These are phyloP conservation scores for Podaxis rugospora DNA, from an alignment of 768 basidiomycete genomes.

Conservation along the genomic window DNA sequence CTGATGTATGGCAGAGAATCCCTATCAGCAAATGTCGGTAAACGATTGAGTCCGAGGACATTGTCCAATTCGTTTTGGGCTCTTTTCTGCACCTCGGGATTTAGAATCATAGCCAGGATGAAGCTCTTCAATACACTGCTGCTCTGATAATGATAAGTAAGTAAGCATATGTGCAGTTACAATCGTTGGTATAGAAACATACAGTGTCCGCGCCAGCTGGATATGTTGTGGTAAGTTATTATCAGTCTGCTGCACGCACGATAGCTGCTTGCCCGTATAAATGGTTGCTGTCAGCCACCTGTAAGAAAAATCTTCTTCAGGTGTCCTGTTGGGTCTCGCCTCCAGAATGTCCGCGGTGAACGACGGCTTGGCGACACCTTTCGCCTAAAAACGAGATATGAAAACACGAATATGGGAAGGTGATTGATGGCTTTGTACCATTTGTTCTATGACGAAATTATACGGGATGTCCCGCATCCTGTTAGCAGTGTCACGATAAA, in stretches of 20 bases:
- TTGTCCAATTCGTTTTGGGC: slow-evolving; percentile 22
- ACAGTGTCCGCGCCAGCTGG: slow-evolving; percentile 8
- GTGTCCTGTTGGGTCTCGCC: slow-evolving; percentile 5
- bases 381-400: background rate
- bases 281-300: slow-evolving; percentile 12
- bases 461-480: slow-evolving; percentile 10
- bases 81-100: slow-evolving; percentile 14
- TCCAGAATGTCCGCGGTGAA: slow-evolving; percentile 9
- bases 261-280: slow-evolving; percentile 4
- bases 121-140: slow-evolving; percentile 2
- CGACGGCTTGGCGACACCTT: slow-evolving; percentile 8
- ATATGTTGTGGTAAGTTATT: background rate
- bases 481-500: slow-evolving; percentile 12
- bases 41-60: slow-evolving; percentile 19
- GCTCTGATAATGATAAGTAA: background rate
- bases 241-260: background rate
- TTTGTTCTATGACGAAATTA: slow-evolving; percentile 6
- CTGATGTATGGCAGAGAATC: slow-evolving; percentile 18
- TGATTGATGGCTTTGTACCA: background rate
- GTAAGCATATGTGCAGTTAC: background rate
- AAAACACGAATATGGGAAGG: background rate
- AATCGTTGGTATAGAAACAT: background rate
- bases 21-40: slow-evolving; percentile 22
- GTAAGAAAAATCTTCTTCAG: slow-evolving; percentile 9
- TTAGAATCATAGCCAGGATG: slow-evolving; percentile 17